phyloP scores from a whole-genome alignment of 257 asterid species.

The Solanum ossicruentum region DNA sequence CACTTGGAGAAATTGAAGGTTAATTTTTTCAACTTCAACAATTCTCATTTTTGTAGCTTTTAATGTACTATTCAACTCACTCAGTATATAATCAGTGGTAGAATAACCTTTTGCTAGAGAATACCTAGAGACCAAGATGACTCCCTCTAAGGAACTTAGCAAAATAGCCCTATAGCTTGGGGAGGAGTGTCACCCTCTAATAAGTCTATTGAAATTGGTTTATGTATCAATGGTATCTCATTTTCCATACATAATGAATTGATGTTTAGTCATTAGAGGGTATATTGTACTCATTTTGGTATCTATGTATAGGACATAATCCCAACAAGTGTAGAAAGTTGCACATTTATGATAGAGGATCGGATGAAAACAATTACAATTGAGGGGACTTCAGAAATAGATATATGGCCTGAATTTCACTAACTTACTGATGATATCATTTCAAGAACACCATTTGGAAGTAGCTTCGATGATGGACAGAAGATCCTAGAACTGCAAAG shows the following conservation, averaged over 20 bases:
- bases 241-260: too few relatives aligned
- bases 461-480: slow-evolving; percentile 26
- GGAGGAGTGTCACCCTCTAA: too few relatives aligned
- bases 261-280: too few relatives aligned
- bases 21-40: neutral
- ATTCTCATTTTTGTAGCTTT: too few relatives aligned
- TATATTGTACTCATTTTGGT: neutral
- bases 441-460: slow-evolving; percentile 39
- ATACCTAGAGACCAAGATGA: too few relatives aligned
- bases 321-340: slow-evolving; percentile 17
- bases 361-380: slow-evolving; percentile 19
- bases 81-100: too few relatives aligned
- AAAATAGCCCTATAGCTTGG: too few relatives aligned
- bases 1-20: slow-evolving; percentile 46
- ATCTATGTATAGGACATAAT: slow-evolving; percentile 21
- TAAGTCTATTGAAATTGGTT: too few relatives aligned
- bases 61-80: too few relatives aligned
- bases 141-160: too few relatives aligned
- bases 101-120: too few relatives aligned
- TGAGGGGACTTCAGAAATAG: slow-evolving; percentile 25
- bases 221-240: too few relatives aligned
- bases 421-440: slow-evolving; percentile 24
- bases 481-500: slow-evolving; percentile 33
- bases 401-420: slow-evolving; percentile 37
- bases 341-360: slow-evolving; percentile 13